These are phyloP conservation scores for Suhomyces vadensis DNA, from an alignment of 805 yeast species.

Conservation along the genomic window DNA sequence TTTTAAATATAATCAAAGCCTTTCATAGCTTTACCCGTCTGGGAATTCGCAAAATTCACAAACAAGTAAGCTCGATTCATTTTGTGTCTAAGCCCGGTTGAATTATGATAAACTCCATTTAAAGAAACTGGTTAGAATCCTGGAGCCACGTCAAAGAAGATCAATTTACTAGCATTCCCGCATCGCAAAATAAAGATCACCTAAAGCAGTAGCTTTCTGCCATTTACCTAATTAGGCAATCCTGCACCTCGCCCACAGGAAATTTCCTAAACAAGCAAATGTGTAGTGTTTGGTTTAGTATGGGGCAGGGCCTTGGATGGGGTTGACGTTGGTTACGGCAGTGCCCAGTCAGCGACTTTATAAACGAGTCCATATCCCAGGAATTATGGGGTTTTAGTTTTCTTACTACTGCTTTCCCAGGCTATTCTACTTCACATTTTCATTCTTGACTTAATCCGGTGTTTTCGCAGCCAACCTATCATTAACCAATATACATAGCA, in stretches of 20 bases:
- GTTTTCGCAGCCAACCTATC: slow-evolving; percentile 5
- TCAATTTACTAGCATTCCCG: not conserved
- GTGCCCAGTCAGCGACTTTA: not conserved
- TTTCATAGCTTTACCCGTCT: not conserved
- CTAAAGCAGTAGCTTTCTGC: slow-evolving; percentile 38
- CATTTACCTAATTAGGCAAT: slow-evolving; percentile 8
- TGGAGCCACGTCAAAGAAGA: not conserved
- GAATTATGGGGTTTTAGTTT: not conserved
- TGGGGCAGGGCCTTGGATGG: not conserved
- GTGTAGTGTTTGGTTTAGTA: not conserved
- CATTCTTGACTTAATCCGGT: not conserved
- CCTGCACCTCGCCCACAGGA: not conserved
- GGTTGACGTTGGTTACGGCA: not conserved
- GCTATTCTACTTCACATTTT: not conserved
- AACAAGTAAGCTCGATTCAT: not conserved
- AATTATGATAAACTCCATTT: too few species aligned
- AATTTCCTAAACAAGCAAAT: slow-evolving; percentile 1
- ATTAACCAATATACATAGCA: not conserved
- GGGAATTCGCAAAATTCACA: not conserved
- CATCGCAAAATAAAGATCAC: slow-evolving; percentile 40
- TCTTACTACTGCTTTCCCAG: not conserved
- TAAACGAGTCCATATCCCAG: not conserved
- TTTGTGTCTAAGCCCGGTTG: not conserved
- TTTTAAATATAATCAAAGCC: not conserved
- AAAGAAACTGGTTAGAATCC: too few species aligned